phyloP scores from a whole-genome alignment of 345 rosid species.

The Clarkia xantiana region DNA sequence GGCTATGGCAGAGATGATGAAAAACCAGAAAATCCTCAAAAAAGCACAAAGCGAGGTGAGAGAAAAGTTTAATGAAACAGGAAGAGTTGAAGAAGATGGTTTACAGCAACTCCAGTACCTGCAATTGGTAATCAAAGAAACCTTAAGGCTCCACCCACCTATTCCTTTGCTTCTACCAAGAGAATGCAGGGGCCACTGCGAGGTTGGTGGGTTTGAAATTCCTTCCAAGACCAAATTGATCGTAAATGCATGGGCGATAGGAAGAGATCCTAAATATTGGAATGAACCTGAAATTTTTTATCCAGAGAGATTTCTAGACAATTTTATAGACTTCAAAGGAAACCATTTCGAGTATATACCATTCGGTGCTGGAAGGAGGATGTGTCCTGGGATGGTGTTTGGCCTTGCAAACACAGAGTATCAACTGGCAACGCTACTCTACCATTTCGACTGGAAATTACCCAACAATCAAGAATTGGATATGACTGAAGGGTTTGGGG shows the following conservation, averaged over 20 bases:
- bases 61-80: not conserved
- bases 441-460: conserved; percentile 5
- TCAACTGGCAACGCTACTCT: conserved; percentile 1
- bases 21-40: not conserved
- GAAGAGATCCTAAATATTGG: conserved; percentile 4
- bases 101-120: not conserved
- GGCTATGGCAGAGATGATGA: conserved; percentile 7
- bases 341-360: conserved; percentile 1
- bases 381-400: conserved; percentile 1
- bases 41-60: conserved; percentile 6
- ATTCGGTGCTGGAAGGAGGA: conserved; percentile 4
- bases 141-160: conserved; percentile 1
- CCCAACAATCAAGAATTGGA: not conserved
- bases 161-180: not conserved
- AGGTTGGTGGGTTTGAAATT: not conserved
- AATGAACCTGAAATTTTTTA: not conserved
- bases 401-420: not conserved
- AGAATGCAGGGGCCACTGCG: not conserved
- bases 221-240: not conserved
- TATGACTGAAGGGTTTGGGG: not conserved
- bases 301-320: conserved; percentile 5
- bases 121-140: conserved; percentile 3
- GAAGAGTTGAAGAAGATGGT: not conserved
- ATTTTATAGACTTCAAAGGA: not conserved
- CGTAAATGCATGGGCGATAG: conserved; percentile 2